phyloP scores from a whole-genome alignment of 805 yeast genomes.

The Metschnikowia drakensbergensis region DNA sequence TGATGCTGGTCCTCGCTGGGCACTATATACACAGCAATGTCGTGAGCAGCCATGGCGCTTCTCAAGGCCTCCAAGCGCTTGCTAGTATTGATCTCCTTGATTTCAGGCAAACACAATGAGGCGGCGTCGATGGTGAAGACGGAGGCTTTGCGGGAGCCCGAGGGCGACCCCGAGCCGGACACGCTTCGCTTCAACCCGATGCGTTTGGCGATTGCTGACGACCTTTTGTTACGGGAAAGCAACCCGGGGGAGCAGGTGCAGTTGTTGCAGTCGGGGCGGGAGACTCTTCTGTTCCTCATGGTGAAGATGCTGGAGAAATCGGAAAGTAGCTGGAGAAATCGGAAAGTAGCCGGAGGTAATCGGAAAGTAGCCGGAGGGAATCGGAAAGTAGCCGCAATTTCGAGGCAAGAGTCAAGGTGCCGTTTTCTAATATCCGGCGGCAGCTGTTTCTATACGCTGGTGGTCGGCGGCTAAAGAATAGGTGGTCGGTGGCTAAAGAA shows the following conservation, averaged over 20 bases:
- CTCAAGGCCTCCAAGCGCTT: slow-evolving; percentile 57
- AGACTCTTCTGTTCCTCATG: slow-evolving; percentile 22
- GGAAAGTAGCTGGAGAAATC: no score
- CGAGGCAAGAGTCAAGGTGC: no score
- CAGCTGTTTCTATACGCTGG: no score
- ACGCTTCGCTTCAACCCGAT: slow-evolving; percentile 18
- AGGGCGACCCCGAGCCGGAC: slow-evolving; percentile 19
- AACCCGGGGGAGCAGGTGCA: slow-evolving; percentile 86
- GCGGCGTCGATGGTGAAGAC: slow-evolving; percentile 45
- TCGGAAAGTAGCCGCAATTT: no score
- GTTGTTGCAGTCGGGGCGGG: slow-evolving; percentile 54
- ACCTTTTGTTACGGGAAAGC: slow-evolving; percentile 61
- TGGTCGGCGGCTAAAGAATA: no score
- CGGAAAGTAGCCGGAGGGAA: no score
- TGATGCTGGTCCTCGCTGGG: slow-evolving; percentile 94
- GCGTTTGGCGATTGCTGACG: slow-evolving; percentile 49
- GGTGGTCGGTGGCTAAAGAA: no score
- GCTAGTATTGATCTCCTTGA: slow-evolving; percentile 47
- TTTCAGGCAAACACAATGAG: slow-evolving; percentile 39
- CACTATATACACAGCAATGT: slow-evolving; percentile 68
- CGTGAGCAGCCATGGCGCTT: slow-evolving; percentile 55
- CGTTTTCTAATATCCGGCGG: no score
- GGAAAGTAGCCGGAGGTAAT: no score
- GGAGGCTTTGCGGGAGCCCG: slow-evolving; percentile 38
- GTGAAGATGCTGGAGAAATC: no score